A percentile compares a stretch with the other conserved stretches of the same genome.
Conservation (phyloP, 257 asterid genomes). For the Solanum acaule region DNA sequence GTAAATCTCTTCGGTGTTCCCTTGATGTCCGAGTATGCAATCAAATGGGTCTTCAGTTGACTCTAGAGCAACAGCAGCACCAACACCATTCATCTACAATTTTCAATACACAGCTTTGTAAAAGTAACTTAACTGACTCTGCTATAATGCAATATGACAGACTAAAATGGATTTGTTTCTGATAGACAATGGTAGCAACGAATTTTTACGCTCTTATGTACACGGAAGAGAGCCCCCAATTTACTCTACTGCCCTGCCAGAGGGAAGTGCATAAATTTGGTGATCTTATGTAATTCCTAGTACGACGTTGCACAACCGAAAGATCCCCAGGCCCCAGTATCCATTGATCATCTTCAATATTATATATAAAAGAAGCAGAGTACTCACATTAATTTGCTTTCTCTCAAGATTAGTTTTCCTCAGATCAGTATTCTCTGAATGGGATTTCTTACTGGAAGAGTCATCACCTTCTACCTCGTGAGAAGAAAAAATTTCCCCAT, state of each 20-base stretch:
- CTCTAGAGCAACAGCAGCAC: constrained; percentile 1
- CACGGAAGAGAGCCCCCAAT: neutral
- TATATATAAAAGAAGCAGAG: neutral
- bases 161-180: neutral
- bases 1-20: constrained; percentile 15
- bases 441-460: constrained; percentile 7
- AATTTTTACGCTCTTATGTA: neutral
- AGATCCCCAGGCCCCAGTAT: neutral
- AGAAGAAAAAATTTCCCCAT: constrained; percentile 19
- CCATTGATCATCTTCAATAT: neutral
- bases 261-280: neutral
- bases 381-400: constrained; percentile 32
- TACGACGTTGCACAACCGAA: neutral
- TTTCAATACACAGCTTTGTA: neutral
- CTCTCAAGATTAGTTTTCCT: constrained; percentile 19
- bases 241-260: neutral
- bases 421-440: constrained; percentile 10
- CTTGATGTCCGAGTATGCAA: constrained; percentile 44
- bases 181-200: neutral
- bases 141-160: neutral
- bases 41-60: constrained; percentile 47
- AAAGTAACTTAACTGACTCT: neutral
- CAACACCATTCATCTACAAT: constrained; percentile 29
- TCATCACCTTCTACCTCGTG: constrained; percentile 8
- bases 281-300: neutral